Conservation (phyloP, 371 early-diverging fungal genomes). For the Syncephalastrum monosporum region DNA sequence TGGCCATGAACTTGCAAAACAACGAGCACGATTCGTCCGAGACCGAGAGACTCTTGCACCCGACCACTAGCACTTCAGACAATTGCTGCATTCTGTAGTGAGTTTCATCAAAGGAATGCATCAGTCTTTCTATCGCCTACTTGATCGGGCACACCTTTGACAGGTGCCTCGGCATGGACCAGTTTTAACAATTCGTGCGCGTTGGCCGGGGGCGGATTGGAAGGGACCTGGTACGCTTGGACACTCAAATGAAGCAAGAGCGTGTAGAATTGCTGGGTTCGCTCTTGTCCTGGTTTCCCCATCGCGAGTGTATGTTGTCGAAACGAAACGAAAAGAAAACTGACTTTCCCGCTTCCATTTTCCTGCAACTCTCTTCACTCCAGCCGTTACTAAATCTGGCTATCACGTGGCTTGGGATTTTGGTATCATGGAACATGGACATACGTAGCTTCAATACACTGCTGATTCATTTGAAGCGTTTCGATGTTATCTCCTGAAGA, state of each 20-base stretch:
- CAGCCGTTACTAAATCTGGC: too few relatives aligned
- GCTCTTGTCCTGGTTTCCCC: conserved; percentile 2
- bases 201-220: conserved; percentile 3
- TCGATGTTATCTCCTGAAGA: too few relatives aligned
- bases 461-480: too few relatives aligned
- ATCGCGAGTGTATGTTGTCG: background rate
- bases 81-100: conserved; percentile 25
- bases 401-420: too few relatives aligned
- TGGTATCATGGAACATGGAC: too few relatives aligned
- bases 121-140: conserved; percentile 1
- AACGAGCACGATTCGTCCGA: conserved; percentile 28
- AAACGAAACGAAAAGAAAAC: background rate
- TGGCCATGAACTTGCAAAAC: conserved; percentile 48
- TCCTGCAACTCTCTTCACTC: background rate
- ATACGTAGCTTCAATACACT: too few relatives aligned
- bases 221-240: background rate
- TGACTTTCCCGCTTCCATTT: background rate
- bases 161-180: conserved; percentile 6
- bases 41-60: conserved; percentile 32
- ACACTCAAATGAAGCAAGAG: conserved; percentile 10
- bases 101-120: background rate
- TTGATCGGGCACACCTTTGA: conserved; percentile 21
- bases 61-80: conserved; percentile 41
- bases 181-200: conserved; percentile 8
- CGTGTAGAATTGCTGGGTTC: conserved; percentile 10